Conservation (phyloP, 1,284 basidiomycete genomes). For the Cystobasidium pallidum region DNA sequence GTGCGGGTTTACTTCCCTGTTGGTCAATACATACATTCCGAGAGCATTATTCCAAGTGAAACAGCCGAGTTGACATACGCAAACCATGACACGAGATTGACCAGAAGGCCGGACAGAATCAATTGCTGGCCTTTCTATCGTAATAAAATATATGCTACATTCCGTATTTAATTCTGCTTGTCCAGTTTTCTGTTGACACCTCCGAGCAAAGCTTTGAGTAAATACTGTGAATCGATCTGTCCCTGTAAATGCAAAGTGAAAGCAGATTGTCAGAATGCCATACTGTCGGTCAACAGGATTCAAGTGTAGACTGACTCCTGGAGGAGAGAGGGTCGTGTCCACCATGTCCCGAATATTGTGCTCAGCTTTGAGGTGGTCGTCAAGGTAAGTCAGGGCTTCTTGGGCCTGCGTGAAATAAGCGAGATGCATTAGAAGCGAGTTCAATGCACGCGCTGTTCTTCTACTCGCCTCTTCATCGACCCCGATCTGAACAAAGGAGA, state of each 20-base stretch:
- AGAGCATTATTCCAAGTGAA: too few relatives aligned
- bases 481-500: slow-evolving; percentile 51
- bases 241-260: neutral
- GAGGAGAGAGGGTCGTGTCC: slow-evolving; percentile 49
- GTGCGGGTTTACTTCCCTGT: too few relatives aligned
- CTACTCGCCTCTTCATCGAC: slow-evolving; percentile 45
- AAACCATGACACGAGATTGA: too few relatives aligned
- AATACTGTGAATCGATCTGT: slow-evolving; percentile 20
- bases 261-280: too few relatives aligned
- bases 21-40: too few relatives aligned
- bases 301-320: neutral
- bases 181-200: slow-evolving; percentile 27
- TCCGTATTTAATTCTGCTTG: slow-evolving; percentile 13
- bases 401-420: slow-evolving; percentile 15
- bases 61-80: too few relatives aligned
- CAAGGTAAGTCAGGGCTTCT: slow-evolving; percentile 46
- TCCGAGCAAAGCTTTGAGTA: slow-evolving; percentile 37
- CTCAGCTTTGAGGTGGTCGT: slow-evolving; percentile 50
- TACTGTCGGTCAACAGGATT: too few relatives aligned
- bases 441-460: neutral
- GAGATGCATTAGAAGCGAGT: neutral
- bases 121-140: too few relatives aligned
- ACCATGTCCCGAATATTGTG: slow-evolving; percentile 48
- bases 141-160: too few relatives aligned
- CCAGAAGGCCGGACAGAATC: too few relatives aligned